Conservation (phyloP, 1,139 yeast genomes). For the Blastobotrys apis region DNA sequence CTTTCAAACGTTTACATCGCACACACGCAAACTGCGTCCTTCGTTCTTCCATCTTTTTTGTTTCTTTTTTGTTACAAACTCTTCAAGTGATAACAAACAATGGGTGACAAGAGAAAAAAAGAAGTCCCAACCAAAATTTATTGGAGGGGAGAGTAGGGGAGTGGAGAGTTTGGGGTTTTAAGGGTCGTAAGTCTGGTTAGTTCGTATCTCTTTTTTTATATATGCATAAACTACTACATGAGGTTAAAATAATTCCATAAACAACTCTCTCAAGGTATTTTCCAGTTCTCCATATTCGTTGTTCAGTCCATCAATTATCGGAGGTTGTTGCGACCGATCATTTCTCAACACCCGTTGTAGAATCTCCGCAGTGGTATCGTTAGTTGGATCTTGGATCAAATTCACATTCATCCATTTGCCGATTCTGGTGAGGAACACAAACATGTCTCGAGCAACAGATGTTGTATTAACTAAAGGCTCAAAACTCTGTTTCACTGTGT, state of each 20-base stretch:
- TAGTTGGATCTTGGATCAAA: no score
- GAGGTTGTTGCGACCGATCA: no score
- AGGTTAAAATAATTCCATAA: constrained; percentile 1
- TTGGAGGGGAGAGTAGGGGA: background rate
- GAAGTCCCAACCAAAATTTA: background rate
- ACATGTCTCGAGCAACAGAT: no score
- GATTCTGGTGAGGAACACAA: no score
- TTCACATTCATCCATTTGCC: no score
- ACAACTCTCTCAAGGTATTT: no score
- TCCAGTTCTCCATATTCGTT: no score
- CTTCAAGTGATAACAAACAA: background rate
- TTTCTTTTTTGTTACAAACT: background rate
- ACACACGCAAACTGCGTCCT: constrained; percentile 11
- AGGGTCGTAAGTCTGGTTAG: no score
- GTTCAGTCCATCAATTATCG: no score
- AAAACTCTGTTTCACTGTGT: background rate
- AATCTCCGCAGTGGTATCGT: no score
- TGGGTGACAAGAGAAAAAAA: background rate
- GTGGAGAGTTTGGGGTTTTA: background rate
- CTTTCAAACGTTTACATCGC: constrained; percentile 13
- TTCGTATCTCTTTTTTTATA: background rate
- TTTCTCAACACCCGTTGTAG: no score
- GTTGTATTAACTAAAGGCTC: background rate
- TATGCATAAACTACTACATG: background rate
- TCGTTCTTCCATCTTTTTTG: constrained; percentile 5